Conservation (phyloP, 768 basidiomycete genomes). For the Phylloporus scabripes region DNA sequence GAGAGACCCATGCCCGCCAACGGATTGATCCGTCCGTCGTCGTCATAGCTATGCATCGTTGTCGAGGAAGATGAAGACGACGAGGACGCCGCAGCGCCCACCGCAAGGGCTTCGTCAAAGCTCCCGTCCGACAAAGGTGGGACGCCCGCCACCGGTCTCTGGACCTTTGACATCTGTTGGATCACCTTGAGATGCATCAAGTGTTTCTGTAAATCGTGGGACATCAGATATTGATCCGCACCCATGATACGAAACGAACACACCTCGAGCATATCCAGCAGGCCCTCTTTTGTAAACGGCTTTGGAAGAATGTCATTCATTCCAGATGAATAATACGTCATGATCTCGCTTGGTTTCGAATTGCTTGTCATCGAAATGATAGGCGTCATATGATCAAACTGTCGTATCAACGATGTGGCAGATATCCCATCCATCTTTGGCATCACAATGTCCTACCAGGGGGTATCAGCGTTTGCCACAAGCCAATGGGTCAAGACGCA, state of each 20-base stretch:
- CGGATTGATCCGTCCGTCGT: constrained; percentile 66
- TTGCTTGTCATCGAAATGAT: constrained; percentile 99
- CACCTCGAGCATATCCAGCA: constrained; percentile 90
- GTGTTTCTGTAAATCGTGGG: constrained; percentile 54
- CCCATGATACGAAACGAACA: not conserved
- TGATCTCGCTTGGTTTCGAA: constrained; percentile 86
- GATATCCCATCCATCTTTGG: constrained; percentile 82
- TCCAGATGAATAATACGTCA: constrained; percentile 67
- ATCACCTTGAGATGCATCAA: constrained; percentile 83
- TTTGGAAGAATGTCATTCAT: constrained; percentile 98
- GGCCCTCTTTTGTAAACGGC: constrained; percentile 92
- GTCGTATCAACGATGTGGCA: constrained; percentile 88
- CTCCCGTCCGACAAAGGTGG: constrained; percentile 50
- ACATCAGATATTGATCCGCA: not conserved
- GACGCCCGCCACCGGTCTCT: constrained; percentile 56
- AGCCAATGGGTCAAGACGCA: constrained; percentile 31
- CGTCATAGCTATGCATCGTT: constrained; percentile 29
- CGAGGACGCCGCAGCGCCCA: constrained; percentile 27
- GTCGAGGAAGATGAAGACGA: constrained; percentile 6
- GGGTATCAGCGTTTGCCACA: not conserved
- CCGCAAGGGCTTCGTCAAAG: constrained; percentile 52
- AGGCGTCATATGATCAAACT: constrained; percentile 92
- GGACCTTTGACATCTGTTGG: constrained; percentile 65
- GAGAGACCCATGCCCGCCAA: constrained; percentile 83
- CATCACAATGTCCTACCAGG: constrained; percentile 89